These are phyloP conservation scores for Sporothrix humicola DNA, from an alignment of 2,329 filamentous ascomycete species.

Conservation along the genomic window DNA sequence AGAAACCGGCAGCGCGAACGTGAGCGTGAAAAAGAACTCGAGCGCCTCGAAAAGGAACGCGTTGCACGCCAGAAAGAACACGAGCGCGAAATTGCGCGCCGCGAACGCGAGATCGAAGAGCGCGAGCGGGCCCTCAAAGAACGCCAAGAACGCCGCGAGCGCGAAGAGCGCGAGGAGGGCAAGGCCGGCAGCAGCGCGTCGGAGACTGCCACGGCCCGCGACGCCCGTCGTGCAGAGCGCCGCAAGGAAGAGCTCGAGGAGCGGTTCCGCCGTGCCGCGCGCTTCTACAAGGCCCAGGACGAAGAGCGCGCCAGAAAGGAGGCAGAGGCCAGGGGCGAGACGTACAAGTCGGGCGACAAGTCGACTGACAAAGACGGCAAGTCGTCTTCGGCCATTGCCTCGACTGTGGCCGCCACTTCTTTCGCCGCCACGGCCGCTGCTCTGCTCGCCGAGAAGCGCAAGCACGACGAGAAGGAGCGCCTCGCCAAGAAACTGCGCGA, in stretches of 20 bases:
- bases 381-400: neutral
- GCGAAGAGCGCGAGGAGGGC: constrained; percentile 27
- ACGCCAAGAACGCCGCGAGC: constrained; percentile 30
- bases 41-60: constrained; percentile 26
- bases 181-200: neutral
- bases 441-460: constrained; percentile 20
- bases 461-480: neutral
- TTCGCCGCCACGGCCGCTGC: constrained; percentile 9
- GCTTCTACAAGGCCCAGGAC: constrained; percentile 23
- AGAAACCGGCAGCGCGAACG: constrained; percentile 38
- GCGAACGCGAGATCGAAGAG: constrained; percentile 40
- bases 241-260: constrained; percentile 17
- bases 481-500: neutral
- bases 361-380: neutral
- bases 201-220: too few species aligned
- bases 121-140: constrained; percentile 36
- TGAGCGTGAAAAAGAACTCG: constrained; percentile 40
- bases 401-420: neutral
- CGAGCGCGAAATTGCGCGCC: constrained; percentile 38
- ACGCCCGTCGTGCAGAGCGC: constrained; percentile 14
- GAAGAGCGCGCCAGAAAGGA: constrained; percentile 15
- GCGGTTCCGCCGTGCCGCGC: constrained; percentile 18
- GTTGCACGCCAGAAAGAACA: constrained; percentile 38
- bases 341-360: neutral
- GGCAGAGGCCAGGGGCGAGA: neutral